Percentiles rank a stretch among this genome's conserved stretches.
phyloP scores from a whole-genome alignment of 192 early-diverging fungal species.

The Coemansia nantahalensis region DNA sequence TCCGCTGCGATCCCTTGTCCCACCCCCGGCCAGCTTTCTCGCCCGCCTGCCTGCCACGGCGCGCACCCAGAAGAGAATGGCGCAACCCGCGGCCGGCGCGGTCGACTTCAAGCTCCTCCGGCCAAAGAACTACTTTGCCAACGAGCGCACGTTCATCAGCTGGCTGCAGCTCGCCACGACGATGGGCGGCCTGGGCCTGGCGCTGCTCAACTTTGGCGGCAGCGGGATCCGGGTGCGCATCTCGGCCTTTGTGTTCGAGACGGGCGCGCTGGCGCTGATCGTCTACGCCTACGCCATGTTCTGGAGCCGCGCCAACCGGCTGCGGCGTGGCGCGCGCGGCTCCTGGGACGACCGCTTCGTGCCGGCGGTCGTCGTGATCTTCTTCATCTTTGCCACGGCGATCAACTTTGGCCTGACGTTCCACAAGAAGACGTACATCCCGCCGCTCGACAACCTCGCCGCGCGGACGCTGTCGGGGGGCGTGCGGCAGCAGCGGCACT shows the following conservation, averaged over 20 bases:
- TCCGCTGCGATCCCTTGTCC: not conserved
- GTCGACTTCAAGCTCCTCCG: slow-evolving; percentile 50
- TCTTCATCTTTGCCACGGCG: slow-evolving; percentile 50
- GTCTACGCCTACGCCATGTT: slow-evolving; percentile 53
- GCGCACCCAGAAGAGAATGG: too few species aligned
- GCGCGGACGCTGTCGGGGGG: slow-evolving; percentile 59
- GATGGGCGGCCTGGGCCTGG: slow-evolving; percentile 63
- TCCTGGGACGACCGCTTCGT: slow-evolving; percentile 49
- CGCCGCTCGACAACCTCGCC: slow-evolving; percentile 48
- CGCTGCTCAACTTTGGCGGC: slow-evolving; percentile 66
- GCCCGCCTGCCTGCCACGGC: too few species aligned
- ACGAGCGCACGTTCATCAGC: slow-evolving; percentile 83
- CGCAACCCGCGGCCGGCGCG: slow-evolving; percentile 10
- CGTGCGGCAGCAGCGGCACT: slow-evolving; percentile 4
- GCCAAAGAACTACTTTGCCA: slow-evolving; percentile 84
- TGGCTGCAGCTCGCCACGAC: slow-evolving; percentile 75
- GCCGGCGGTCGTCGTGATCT: slow-evolving; percentile 47
- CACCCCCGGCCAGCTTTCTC: not conserved
- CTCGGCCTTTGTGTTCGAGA: slow-evolving; percentile 51
- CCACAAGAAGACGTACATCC: slow-evolving; percentile 52
- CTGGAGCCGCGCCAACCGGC: slow-evolving; percentile 45
- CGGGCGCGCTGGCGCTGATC: slow-evolving; percentile 47
- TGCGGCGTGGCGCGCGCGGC: slow-evolving; percentile 52
- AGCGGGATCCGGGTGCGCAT: slow-evolving; percentile 43
- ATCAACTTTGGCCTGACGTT: slow-evolving; percentile 57